These are phyloP conservation scores for Firmiana major DNA, from an alignment of 345 rosid species.

Conservation along the genomic window DNA sequence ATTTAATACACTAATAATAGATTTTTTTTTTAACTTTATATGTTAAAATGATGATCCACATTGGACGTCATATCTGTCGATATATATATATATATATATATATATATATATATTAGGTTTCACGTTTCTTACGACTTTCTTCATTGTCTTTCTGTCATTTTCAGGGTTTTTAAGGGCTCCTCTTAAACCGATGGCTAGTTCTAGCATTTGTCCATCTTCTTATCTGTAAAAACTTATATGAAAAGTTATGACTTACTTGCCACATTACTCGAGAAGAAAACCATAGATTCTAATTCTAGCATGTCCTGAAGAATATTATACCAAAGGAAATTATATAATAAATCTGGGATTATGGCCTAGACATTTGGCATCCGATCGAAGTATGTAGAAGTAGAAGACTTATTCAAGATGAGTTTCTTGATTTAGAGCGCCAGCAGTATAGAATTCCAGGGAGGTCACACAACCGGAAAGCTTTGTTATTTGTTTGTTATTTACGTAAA, in stretches of 20 bases:
- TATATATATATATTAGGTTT: too few relatives aligned
- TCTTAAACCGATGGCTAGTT: not conserved
- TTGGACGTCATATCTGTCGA: too few relatives aligned
- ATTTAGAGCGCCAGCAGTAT: not conserved
- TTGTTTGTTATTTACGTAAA: constrained; percentile 15
- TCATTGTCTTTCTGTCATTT: not conserved
- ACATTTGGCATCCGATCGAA: not conserved
- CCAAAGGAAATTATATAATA: not conserved
- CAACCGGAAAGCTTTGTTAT: not conserved
- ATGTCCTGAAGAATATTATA: constrained; percentile 22
- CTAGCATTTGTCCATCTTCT: not conserved
- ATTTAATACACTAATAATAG: too few relatives aligned
- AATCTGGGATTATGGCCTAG: not conserved
- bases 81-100: too few relatives aligned
- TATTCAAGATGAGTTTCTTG: not conserved
- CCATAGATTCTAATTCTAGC: not conserved
- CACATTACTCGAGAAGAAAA: not conserved
- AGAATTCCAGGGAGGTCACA: not conserved
- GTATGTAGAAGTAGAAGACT: not conserved
- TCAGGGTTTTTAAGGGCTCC: not conserved
- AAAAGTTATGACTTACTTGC: not conserved
- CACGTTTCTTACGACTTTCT: too few relatives aligned
- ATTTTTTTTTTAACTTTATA: too few relatives aligned
- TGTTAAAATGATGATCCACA: too few relatives aligned
- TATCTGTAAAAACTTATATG: not conserved